A percentile compares a stretch with the other conserved stretches of the same genome.
Conservation (phyloP, 163 green algal genomes). For the Scenedesmus sp. region DNA sequence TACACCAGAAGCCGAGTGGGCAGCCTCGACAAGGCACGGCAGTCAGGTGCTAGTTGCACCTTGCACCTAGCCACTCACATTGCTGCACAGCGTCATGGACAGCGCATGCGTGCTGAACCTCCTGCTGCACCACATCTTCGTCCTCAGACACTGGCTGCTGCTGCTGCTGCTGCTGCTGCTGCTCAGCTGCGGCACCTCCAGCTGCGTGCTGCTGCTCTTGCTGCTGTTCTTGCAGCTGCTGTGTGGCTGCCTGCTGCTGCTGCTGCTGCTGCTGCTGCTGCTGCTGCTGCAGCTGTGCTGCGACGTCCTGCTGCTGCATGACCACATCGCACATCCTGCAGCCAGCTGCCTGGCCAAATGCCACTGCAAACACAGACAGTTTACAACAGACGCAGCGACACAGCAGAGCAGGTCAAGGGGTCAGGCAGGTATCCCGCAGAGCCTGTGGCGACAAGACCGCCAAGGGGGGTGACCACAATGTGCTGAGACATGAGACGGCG, state of each 20-base stretch:
- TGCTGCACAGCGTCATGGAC: constrained; percentile 13
- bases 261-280: constrained; percentile 24
- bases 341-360: constrained; percentile 36
- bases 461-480: no score
- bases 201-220: constrained; percentile 7
- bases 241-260: background rate
- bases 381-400: background rate
- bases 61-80: background rate
- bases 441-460: no score
- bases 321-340: constrained; percentile 44
- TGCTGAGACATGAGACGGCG: no score
- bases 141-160: background rate
- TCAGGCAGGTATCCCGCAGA: no score
- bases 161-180: constrained; percentile 11
- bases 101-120: background rate
- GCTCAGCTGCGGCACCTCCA: background rate
- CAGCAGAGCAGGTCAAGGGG: background rate
- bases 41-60: no score
- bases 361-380: constrained; percentile 15
- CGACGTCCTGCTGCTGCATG: constrained; percentile 33
- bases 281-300: background rate
- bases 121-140: constrained; percentile 38
- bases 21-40: background rate
- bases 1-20: background rate
- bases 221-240: constrained; percentile 22